These are phyloP conservation scores for Hypsizygus marmoreus DNA, from an alignment of 768 basidiomycete genomes.

Conservation along the genomic window DNA sequence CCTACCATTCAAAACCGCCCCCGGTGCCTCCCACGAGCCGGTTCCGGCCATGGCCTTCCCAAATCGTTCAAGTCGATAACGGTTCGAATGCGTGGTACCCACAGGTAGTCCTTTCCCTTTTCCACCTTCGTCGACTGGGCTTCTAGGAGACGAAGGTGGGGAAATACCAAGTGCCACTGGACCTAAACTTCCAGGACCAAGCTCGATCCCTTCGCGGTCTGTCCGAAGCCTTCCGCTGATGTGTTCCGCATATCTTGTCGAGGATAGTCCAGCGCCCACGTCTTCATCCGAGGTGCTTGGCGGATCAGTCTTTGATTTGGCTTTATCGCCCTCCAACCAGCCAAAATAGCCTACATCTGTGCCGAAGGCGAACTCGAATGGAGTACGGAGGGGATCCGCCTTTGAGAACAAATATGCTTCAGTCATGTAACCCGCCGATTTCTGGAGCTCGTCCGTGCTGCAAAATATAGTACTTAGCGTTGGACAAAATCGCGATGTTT, in stretches of 20 bases:
- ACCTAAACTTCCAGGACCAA: constrained; percentile 16
- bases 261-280: no score
- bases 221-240: no score
- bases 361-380: constrained; percentile 74
- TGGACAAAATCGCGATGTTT: background rate
- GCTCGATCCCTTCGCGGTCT: constrained; percentile 16
- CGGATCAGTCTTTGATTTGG: background rate
- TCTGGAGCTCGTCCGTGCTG: constrained; percentile 78
- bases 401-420: constrained; percentile 57
- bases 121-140: no score
- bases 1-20: constrained; percentile 57
- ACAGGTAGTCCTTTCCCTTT: background rate
- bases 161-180: constrained; percentile 5
- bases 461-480: background rate
- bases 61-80: constrained; percentile 64
- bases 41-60: constrained; percentile 79
- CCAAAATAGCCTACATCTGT: constrained; percentile 58
- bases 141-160: no score
- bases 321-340: constrained; percentile 66
- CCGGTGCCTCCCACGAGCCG: constrained; percentile 68
- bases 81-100: constrained; percentile 36
- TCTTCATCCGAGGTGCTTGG: constrained; percentile 12
- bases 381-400: constrained; percentile 54
- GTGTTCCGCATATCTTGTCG: no score
- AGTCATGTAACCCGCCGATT: constrained; percentile 73